These are phyloP conservation scores for Barnettozyma sp. DNA, from an alignment of 805 yeast species.

Conservation along the genomic window DNA sequence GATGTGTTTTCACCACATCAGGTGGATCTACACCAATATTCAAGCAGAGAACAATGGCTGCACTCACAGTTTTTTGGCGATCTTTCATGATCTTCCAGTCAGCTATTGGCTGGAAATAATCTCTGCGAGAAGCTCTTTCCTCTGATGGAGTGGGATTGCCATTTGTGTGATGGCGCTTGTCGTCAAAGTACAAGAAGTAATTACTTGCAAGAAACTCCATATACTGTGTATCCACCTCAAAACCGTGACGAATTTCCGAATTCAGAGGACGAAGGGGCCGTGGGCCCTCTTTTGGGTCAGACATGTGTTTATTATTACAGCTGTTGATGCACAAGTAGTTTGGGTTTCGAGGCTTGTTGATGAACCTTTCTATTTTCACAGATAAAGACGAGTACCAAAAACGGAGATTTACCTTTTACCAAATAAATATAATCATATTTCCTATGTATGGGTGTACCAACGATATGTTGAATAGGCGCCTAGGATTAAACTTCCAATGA, in stretches of 20 bases:
- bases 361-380: neutral
- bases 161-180: conserved; percentile 85
- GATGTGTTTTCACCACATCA: conserved; percentile 86
- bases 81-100: conserved; percentile 93
- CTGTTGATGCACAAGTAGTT: neutral
- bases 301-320: no score
- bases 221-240: conserved; percentile 56
- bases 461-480: conserved; percentile 1
- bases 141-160: conserved; percentile 68
- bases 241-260: conserved; percentile 60
- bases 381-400: neutral
- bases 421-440: neutral
- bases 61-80: conserved; percentile 87
- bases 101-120: conserved; percentile 59
- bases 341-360: neutral
- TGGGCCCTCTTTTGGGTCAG: conserved; percentile 7
- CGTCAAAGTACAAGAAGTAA: conserved; percentile 81
- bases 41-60: conserved; percentile 84
- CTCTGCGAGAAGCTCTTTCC: conserved; percentile 38
- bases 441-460: neutral
- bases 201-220: conserved; percentile 52
- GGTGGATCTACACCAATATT: conserved; percentile 97
- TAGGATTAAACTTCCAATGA: neutral
- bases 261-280: conserved; percentile 33
- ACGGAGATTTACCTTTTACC: no score